Conservation (phyloP, 177 flowering plant genomes). For the Vitis hybrid region DNA sequence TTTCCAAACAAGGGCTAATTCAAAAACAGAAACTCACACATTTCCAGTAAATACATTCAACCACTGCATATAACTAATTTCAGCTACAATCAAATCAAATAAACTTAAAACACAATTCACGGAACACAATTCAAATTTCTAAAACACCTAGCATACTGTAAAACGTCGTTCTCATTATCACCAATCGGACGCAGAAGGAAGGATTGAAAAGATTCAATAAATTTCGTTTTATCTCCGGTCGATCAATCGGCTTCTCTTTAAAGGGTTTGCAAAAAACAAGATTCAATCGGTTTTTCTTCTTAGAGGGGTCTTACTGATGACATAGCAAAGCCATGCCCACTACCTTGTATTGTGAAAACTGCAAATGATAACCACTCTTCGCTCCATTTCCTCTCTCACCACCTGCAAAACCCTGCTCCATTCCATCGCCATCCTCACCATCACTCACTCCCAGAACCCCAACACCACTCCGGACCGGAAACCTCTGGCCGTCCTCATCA, state of each 20-base stretch:
- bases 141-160: neutral
- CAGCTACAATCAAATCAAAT: neutral
- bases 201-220: too few species aligned
- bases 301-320: neutral
- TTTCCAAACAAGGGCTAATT: too few species aligned
- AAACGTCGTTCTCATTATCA: neutral
- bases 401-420: slow-evolving; percentile 17
- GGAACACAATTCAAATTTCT: neutral
- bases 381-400: slow-evolving; percentile 19
- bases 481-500: slow-evolving; percentile 38
- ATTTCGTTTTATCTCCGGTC: too few species aligned
- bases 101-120: neutral
- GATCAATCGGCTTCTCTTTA: too few species aligned
- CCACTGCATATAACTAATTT: too few species aligned
- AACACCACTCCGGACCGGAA: slow-evolving; percentile 18
- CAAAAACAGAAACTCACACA: too few species aligned
- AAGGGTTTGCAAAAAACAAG: too few species aligned
- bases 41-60: too few species aligned
- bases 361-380: slow-evolving; percentile 26
- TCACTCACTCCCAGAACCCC: neutral
- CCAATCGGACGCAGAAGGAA: too few species aligned
- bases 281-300: too few species aligned
- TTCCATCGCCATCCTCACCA: slow-evolving; percentile 14
- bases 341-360: slow-evolving; percentile 46
- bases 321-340: neutral